Evolutionary conservation across 495 filamentous ascomycete genomes (phyloP).

Genomic region (Lophium mytilinum): DNA sequence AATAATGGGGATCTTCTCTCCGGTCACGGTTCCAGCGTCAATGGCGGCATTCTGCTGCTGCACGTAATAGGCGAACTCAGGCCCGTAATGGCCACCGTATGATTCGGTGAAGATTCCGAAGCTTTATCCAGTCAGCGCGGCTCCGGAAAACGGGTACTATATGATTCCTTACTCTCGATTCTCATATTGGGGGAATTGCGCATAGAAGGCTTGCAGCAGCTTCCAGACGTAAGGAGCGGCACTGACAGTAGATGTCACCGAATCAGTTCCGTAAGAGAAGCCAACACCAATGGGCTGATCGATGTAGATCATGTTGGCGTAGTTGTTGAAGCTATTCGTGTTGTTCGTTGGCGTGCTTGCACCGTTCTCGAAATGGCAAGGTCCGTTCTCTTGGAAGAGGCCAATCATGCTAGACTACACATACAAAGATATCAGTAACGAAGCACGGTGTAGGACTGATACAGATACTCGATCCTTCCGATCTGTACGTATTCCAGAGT

Average conservation of each 20-base stretch:
- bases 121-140: no score
- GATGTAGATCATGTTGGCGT: constrained; percentile 57
- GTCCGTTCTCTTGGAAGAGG: constrained; percentile 55
- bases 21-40: constrained; percentile 32
- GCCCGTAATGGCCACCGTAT: constrained; percentile 51
- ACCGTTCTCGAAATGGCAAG: constrained; percentile 50
- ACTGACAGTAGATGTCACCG: constrained; percentile 41
- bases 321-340: constrained; percentile 54
- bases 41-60: constrained; percentile 44
- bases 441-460: no score
- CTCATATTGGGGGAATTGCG: constrained; percentile 46
- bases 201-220: constrained; percentile 48
- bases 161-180: constrained; percentile 31
- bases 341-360: constrained; percentile 45
- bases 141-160: no score
- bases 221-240: constrained; percentile 50
- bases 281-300: constrained; percentile 58
- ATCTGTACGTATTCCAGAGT: no score
- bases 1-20: constrained; percentile 44
- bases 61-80: constrained; percentile 47
- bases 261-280: constrained; percentile 50
- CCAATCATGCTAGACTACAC: constrained; percentile 48
- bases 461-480: no score
- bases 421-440: no score
- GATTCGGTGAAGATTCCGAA: constrained; percentile 50